These are phyloP conservation scores for Fusarium denticulatum DNA, from an alignment of 2,329 filamentous ascomycete genomes.

Conservation along the genomic window DNA sequence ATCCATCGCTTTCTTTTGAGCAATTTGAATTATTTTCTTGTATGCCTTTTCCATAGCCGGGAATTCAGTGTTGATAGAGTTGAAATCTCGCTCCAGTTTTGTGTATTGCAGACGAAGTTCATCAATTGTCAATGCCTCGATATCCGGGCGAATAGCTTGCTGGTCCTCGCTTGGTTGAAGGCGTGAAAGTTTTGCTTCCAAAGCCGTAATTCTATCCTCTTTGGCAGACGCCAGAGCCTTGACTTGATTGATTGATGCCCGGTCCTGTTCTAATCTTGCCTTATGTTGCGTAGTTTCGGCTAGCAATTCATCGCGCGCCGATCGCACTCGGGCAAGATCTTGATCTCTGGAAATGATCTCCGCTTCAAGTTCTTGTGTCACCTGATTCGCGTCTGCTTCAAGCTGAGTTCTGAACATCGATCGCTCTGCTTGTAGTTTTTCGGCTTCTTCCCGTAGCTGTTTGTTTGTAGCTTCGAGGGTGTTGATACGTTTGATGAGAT, in stretches of 20 bases:
- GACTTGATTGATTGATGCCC: constrained; percentile 74
- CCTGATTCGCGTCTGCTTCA: constrained; percentile 79
- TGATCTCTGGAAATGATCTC: constrained; percentile 83
- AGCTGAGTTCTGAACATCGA: constrained; percentile 83
- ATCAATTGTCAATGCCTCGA: constrained; percentile 71
- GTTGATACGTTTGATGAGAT: constrained; percentile 91
- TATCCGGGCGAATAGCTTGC: constrained; percentile 55
- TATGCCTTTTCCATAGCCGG: constrained; percentile 90
- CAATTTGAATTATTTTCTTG: constrained; percentile 86
- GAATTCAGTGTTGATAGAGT: constrained; percentile 86
- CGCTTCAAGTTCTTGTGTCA: constrained; percentile 81
- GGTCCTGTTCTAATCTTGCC: constrained; percentile 80
- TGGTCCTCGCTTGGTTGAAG: constrained; percentile 63
- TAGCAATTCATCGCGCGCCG: constrained; percentile 83
- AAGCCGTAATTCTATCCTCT: constrained; percentile 79
- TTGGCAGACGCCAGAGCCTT: constrained; percentile 83
- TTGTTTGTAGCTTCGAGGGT: constrained; percentile 89
- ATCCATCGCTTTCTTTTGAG: constrained; percentile 87
- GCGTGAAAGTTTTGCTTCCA: constrained; percentile 85
- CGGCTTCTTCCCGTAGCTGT: constrained; percentile 83
- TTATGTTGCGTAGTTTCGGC: constrained; percentile 85
- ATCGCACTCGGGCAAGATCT: constrained; percentile 86
- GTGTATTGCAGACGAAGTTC: constrained; percentile 78
- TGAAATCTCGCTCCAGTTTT: constrained; percentile 81
- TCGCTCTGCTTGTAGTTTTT: constrained; percentile 85